Base-by-base conservation (phyloP, 148 eudicot genomes). In the Fagopyrum tataricum region DNA sequence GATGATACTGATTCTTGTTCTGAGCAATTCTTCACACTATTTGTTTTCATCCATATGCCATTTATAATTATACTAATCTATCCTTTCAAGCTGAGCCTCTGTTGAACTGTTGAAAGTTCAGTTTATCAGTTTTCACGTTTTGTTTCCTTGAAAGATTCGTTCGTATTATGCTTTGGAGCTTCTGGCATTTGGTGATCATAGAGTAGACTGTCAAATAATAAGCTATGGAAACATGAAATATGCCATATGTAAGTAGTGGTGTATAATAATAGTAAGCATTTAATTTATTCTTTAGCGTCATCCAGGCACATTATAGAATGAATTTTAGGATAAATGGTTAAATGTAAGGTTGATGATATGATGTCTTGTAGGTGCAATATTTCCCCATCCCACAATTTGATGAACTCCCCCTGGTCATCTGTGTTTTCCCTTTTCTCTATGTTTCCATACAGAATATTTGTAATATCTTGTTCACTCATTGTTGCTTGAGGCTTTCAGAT, bases 61-160 rank as follows among this genome's bases (percentile, higher is more conserved):
- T 62, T 62, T 24, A 40, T 12, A 24, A 7, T 9, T 56, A 21
- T 56, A 23, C 40, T 61, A 61, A 61, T 26, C 15, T 23, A 14
- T 61, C 67, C 4, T 61, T 26, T 61, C 14, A 61, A 61, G 17
- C 67, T 61, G 67, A 26, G 67, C 40, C 69, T 64, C 43, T 37
- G 0, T 59, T 64, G 18, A 37, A 31, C 9, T 39, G 68, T 31
- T n/a, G 18, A 37, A 37, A 17, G 69, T 37, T 64, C 15, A 12
- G 43, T 64, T 61, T 39, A 64, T 31, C 69, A 18, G 14, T 31
- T 8, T 64, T 14, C 18, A 31, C 17, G 0, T 37, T n/a, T 37
- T 64, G 69, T 64, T 64, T 31, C 44, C 37, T 14, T 4, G 18
- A 31, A 64, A 31, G 10, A 13, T 31, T 64, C 18, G 0, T 39